Evolutionary conservation across 257 asterid genomes (phyloP).

Genomic region (Capsicum chinense): DNA sequence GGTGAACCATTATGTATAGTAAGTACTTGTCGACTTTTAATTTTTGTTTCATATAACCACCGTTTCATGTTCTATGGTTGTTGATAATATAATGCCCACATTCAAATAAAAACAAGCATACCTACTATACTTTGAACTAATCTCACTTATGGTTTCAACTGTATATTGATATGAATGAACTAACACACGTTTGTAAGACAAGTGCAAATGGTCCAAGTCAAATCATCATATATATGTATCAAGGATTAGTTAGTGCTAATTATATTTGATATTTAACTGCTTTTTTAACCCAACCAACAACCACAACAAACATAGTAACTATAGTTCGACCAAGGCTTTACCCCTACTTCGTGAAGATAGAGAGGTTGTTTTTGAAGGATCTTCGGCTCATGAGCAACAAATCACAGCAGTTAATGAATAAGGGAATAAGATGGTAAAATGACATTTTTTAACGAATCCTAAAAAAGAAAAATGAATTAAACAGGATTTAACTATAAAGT

Average conservation of each 20-base stretch:
- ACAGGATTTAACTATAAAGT: not conserved
- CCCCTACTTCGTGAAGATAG: not conserved
- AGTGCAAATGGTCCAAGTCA: slow-evolving; percentile 19
- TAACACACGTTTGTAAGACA: slow-evolving; percentile 20
- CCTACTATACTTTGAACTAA: slow-evolving; percentile 13
- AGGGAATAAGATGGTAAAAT: not conserved
- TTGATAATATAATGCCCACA: slow-evolving; percentile 23
- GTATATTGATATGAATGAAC: not conserved
- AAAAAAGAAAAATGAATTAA: not conserved
- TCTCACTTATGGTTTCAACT: slow-evolving; percentile 3
- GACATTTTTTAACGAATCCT: not conserved
- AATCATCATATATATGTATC: not conserved
- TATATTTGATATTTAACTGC: not conserved
- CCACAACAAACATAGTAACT: not conserved
- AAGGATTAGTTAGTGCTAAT: slow-evolving; percentile 2
- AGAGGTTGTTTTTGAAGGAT: not conserved
- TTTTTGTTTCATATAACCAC: slow-evolving; percentile 11
- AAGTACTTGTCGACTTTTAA: too few relatives aligned
- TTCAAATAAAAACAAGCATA: slow-evolving; percentile 24
- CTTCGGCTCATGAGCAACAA: not conserved
- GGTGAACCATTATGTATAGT: not conserved
- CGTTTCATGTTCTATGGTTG: slow-evolving; percentile 25
- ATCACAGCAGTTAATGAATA: not conserved
- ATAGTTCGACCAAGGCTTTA: too few relatives aligned
- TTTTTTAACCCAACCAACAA: not conserved